Conservation (phyloP, 129 eudicot species). For the Flaveria ramosissima region DNA sequence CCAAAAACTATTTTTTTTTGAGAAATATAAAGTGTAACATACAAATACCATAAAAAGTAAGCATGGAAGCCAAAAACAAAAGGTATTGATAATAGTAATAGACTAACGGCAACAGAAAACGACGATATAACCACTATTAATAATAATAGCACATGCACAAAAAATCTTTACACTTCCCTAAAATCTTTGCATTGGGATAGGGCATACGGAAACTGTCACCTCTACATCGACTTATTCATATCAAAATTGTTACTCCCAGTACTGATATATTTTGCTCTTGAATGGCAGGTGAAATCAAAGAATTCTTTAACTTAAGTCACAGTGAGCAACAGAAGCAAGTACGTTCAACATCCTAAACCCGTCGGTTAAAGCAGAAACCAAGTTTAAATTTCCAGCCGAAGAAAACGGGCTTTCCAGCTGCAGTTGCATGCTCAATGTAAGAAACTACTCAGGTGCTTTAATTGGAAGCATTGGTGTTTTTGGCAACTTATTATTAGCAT, state of each 20-base stretch:
- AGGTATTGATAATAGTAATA: no score
- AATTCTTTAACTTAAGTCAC: constrained; percentile 28
- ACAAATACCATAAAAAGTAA: no score
- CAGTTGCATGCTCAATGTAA: constrained; percentile 24
- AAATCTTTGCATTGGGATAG: no score
- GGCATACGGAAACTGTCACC: no score
- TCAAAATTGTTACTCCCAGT: background rate
- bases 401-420: constrained; percentile 22
- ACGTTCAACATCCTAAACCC: constrained; percentile 19
- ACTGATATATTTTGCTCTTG: background rate
- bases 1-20: no score
- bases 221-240: background rate
- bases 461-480: constrained; percentile 38
- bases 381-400: constrained; percentile 2
- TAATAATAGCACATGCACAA: no score
- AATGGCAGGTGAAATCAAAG: constrained; percentile 27
- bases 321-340: constrained; percentile 24
- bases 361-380: constrained; percentile 21
- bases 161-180: no score
- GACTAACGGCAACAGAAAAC: no score
- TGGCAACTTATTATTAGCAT: constrained; percentile 27
- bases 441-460: constrained; percentile 36
- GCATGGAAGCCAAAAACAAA: no score
- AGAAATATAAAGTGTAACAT: no score
- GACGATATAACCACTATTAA: no score